Base-by-base conservation (phyloP, 176 grass and related monocot genomes). In the Pharus latifolius region DNA sequence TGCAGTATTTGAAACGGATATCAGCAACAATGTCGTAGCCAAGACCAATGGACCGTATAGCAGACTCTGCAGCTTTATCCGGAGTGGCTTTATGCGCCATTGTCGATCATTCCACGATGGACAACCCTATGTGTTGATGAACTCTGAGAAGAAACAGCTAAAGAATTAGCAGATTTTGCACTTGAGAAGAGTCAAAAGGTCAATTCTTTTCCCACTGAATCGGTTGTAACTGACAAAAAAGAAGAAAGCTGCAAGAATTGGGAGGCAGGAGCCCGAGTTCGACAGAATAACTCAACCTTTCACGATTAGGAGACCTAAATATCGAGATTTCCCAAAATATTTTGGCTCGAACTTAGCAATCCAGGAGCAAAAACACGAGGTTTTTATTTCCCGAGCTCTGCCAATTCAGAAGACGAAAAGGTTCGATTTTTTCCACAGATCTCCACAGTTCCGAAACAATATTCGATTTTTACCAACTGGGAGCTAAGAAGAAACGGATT, bases 1-100 rank as follows among this genome's bases (percentile, higher is more conserved):
- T 91, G 84, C 95, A 98, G 56, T 34, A 82, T 74, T 93, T 98
- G 66, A 98, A 82, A n/a, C 87, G 81, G 61, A 91, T 47, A 80
- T 98, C 95, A 20, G 20, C 80, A 2, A 82, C 78, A 30, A 98
- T 54, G 50, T 98, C 95, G 40, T 94, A 98, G 48, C 95, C 95
- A 35, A 98, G 64, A 15, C 90, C 95, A 10, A 98, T 88, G 37
- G 95, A 88, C 2, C 74, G 70, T 38, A 91, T 83, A 10, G 95
- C 87, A 30, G 81, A 27, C 77, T 84, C 87, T 9, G 81, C 84
- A 8, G 80, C 43, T 53, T 40, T 67, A 67, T 78, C 45, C 13
- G 65, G 72, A 25, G 49, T 45, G 19, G 51, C 48, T 35, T 78
- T 98, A 64, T 76, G 86, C 61, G 95, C 78, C 95, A 98, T 88